These are phyloP conservation scores for Calonectria multiphialidica DNA, from an alignment of 2,329 filamentous ascomycete species.

Conservation along the genomic window DNA sequence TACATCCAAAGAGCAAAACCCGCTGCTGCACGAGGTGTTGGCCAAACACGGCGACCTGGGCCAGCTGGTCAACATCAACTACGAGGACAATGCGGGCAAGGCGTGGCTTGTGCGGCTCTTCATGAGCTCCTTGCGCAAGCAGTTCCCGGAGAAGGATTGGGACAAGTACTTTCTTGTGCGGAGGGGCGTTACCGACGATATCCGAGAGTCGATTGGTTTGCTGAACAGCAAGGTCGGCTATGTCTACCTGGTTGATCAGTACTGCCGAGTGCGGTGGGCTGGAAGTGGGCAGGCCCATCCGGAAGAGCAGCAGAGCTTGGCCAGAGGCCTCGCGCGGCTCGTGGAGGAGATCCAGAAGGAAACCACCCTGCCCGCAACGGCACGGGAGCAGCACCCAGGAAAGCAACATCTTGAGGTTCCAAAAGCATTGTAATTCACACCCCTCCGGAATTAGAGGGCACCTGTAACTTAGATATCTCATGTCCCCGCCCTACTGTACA, in stretches of 20 bases:
- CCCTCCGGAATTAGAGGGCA: constrained; percentile 29
- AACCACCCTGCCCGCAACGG: constrained; percentile 47
- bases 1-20: constrained; percentile 73
- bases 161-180: constrained; percentile 72
- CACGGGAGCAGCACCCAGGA: constrained; percentile 49
- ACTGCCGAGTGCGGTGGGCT: constrained; percentile 94
- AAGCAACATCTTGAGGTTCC: constrained; percentile 46
- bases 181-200: constrained; percentile 69
- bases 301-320: constrained; percentile 75
- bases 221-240: constrained; percentile 95
- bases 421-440: constrained; percentile 42
- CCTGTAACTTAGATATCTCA: constrained; percentile 43
- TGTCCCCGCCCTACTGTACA: constrained; percentile 48
- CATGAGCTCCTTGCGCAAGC: constrained; percentile 63
- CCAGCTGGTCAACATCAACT: constrained; percentile 88
- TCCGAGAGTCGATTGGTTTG: constrained; percentile 74
- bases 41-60: constrained; percentile 63
- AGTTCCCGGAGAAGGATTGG: constrained; percentile 66
- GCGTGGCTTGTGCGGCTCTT: constrained; percentile 70
- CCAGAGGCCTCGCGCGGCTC: constrained; percentile 73
- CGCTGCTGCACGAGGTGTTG: constrained; percentile 75
- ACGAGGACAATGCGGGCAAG: constrained; percentile 84
- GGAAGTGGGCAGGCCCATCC: constrained; percentile 79
- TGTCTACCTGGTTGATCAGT: constrained; percentile 88
- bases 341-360: constrained; percentile 67